phyloP scores from a whole-genome alignment of 176 grass and related monocot species.

The Neostapfia colusana region DNA sequence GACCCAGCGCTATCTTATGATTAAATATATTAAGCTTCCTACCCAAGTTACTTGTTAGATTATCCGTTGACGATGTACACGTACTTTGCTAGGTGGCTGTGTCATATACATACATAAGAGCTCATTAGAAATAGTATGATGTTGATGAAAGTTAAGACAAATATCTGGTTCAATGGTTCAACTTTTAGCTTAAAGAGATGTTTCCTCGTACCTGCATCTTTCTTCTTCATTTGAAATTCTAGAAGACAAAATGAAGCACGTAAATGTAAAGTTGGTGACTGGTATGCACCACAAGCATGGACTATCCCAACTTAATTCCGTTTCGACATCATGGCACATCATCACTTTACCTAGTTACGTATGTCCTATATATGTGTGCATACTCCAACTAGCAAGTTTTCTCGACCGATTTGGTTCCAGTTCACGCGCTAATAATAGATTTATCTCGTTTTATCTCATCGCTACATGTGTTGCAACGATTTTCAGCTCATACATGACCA shows the following conservation, averaged over 20 bases:
- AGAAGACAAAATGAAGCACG: background rate
- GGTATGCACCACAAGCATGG: background rate
- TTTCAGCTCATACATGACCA: background rate
- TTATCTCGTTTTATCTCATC: background rate
- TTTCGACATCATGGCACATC: background rate
- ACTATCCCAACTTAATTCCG: background rate
- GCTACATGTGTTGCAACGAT: background rate
- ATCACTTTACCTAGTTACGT: background rate
- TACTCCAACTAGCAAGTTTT: background rate
- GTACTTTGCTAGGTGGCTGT: background rate
- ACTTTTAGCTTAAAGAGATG: background rate
- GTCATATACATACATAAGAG: background rate
- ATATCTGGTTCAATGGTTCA: background rate
- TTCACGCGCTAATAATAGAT: background rate
- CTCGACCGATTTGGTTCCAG: background rate
- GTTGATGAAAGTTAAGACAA: conserved; percentile 7
- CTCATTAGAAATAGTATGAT: background rate
- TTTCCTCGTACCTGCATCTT: background rate
- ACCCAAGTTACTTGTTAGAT: background rate
- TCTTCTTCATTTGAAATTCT: background rate
- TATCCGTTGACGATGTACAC: background rate
- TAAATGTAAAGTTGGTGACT: background rate
- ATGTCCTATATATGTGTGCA: background rate
- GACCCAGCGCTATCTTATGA: conserved; percentile 7
- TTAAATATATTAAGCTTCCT: background rate